Conservation (phyloP, 2,329 filamentous ascomycete genomes). For the Cladobotryum protrusum region DNA sequence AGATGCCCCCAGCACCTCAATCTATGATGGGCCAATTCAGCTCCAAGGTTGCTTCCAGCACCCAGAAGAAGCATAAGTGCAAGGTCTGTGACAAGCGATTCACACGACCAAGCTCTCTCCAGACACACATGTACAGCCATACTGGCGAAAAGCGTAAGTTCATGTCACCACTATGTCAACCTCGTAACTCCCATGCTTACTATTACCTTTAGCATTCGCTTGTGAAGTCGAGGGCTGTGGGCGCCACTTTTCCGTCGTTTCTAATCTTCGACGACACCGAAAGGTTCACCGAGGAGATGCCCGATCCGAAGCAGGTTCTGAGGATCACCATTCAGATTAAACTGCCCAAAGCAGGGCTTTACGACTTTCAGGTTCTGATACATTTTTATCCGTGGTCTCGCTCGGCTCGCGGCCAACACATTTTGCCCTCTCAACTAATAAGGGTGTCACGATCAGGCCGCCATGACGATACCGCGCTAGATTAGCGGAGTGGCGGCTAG, state of each 20-base stretch:
- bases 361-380: no score
- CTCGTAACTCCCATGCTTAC: slow-evolving; percentile 5
- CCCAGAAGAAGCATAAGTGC: slow-evolving; percentile 99
- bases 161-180: background rate
- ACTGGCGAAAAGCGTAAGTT: slow-evolving; percentile 95
- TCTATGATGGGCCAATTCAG: slow-evolving; percentile 99
- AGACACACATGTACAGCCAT: slow-evolving; percentile 98
- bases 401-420: background rate
- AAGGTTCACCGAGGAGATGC: slow-evolving; percentile 81
- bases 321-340: slow-evolving; percentile 57
- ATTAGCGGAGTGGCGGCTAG: background rate
- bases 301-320: slow-evolving; percentile 56
- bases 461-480: background rate
- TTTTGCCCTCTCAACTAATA: background rate
- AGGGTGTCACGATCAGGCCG: background rate
- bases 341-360: slow-evolving; percentile 4
- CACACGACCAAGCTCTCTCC: slow-evolving; percentile 85
- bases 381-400: background rate
- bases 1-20: slow-evolving; percentile 74
- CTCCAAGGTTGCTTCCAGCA: slow-evolving; percentile 90
- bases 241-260: slow-evolving; percentile 94
- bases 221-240: slow-evolving; percentile 94
- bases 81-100: slow-evolving; percentile 98
- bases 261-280: slow-evolving; percentile 86
- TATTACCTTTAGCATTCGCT: slow-evolving; percentile 62